Evolutionary conservation across 139 green algal species (phyloP), one percentile per base, ranked within the genome.

Genomic region (Eudorina sp.): DNA sequence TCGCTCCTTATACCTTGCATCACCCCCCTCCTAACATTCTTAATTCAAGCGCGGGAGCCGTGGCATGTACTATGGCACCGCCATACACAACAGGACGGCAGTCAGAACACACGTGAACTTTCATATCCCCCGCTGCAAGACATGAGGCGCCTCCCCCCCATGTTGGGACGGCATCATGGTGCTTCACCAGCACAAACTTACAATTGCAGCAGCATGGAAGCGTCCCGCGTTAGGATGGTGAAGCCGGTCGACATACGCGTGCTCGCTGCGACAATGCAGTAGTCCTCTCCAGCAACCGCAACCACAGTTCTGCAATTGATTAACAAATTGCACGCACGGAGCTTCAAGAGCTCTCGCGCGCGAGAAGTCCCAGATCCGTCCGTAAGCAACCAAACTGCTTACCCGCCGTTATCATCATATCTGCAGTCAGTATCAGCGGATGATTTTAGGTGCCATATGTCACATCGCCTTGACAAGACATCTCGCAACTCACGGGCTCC

Each of bases 161-260:
- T n/a, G n/a, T n/a, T n/a, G n/a, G n/a, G n/a, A n/a, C n/a, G n/a
- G n/a, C n/a, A n/a, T n/a, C n/a, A n/a, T n/a, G n/a, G n/a, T n/a
- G n/a, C n/a, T n/a, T n/a, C n/a, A n/a, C n/a, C n/a, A n/a, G n/a
- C n/a, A n/a, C 48, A 72, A 62, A 90, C 96, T 95, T 85, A 98
- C 95, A 99, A 88, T 45, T 96, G 90, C 0, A 97, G 55, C 8
- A 99, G 86, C 90, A 98, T 99, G 45, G 91, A 95, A 68, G 94
- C 89, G 21, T 98, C 91, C 0, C 98, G 91, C 0, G 96, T 99
- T 1, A 99, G 88, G 82, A 99, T 99, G 90, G 85, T 96, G 93
- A 96, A 99, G n/a, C 98, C 98, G 0, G 97, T 98, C 0, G 96
- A 98, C 85, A 99, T 94, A 23, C 98, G 94, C 0, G 96, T 99